Evolutionary conservation across 139 green algal species (phyloP), one percentile per base, ranked within the genome.

Genomic region (Diplosphaera chodatii): DNA sequence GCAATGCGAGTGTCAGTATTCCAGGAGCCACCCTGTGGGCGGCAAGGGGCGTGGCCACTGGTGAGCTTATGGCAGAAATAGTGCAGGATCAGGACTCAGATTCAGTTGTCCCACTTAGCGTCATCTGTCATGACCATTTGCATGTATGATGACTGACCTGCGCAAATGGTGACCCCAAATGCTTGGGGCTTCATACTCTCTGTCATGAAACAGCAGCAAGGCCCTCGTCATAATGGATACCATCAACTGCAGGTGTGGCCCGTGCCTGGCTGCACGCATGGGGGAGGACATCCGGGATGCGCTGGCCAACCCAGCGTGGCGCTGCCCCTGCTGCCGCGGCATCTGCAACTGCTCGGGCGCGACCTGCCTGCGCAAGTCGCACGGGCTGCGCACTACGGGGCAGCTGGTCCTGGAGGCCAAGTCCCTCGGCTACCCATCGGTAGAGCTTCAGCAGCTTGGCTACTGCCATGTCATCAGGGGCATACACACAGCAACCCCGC

Each of bases 311-410:
- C 20, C 29, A 15, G 69, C 76, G 34, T 90, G 84, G 82, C 64
- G 76, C 63, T 89, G 84, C 67, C 84, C 84, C n/a, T 74, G 32
- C 30, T 90, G 84, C 76, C 74, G 80, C n/a, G 73, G 87, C 64
- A 82, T 91, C 67, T 91, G 85, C 80, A 91, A 90, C 77, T 91
- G 85, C 77, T 87, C 79, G 8, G 71, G 77, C 32, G 64, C 18
- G 10, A 87, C 78, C 70, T 91, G 85, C 71, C 63, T 78, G 66
- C 76, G 85, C n/a, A 40, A 27, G 22, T 41, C 64, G 66, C 63
- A 65, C 27, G 76, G 77, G 2, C 81, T 86, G 67, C 55, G 79
- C 10, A 33, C 69, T 34, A 91, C 84, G 0, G 68, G 83, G 4
- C 75, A 86, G 73, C 80, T 91, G n/a, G 40, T 32, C 21, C 33